phyloP scores from a whole-genome alignment of 192 early-diverging fungal genomes.

The Blastocladiella britannica region DNA sequence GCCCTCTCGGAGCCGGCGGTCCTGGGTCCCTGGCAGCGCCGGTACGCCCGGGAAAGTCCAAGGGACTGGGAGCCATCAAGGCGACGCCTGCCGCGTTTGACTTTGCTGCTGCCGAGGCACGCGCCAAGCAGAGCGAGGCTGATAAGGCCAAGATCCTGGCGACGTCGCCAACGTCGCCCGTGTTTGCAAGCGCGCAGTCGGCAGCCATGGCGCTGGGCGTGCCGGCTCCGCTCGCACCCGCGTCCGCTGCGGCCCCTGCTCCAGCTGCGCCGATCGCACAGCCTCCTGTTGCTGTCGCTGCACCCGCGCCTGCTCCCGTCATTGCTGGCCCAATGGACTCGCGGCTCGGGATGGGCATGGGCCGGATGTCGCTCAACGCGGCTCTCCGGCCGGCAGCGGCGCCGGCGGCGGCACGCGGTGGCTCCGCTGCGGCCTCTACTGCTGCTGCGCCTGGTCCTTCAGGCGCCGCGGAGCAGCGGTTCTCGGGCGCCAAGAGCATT shows the following conservation, averaged over 20 bases:
- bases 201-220: too few species aligned
- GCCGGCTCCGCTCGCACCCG: background rate
- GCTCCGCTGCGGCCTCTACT: background rate
- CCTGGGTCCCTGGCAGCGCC: slow-evolving; percentile 5
- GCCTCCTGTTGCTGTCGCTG: background rate
- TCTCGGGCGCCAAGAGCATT: slow-evolving; percentile 65
- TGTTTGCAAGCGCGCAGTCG: too few species aligned
- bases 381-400: background rate
- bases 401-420: background rate
- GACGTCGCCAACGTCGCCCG: background rate
- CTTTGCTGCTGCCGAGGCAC: slow-evolving; percentile 81
- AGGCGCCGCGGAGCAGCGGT: slow-evolving; percentile 16
- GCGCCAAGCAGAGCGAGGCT: slow-evolving; percentile 56
- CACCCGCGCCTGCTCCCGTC: background rate
- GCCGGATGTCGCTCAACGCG: background rate
- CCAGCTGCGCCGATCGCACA: background rate
- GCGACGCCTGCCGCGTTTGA: slow-evolving; percentile 43
- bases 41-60: slow-evolving; percentile 10
- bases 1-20: slow-evolving; percentile 1
- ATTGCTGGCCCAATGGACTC: background rate
- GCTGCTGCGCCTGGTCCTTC: background rate
- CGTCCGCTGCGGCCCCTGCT: background rate
- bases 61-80: slow-evolving; percentile 75
- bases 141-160: slow-evolving; percentile 2
- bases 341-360: background rate